Evolutionary conservation across 306 rosid genomes (phyloP), one percentile per base, ranked within the genome.

Genomic region (Sicyos baderoa): DNA sequence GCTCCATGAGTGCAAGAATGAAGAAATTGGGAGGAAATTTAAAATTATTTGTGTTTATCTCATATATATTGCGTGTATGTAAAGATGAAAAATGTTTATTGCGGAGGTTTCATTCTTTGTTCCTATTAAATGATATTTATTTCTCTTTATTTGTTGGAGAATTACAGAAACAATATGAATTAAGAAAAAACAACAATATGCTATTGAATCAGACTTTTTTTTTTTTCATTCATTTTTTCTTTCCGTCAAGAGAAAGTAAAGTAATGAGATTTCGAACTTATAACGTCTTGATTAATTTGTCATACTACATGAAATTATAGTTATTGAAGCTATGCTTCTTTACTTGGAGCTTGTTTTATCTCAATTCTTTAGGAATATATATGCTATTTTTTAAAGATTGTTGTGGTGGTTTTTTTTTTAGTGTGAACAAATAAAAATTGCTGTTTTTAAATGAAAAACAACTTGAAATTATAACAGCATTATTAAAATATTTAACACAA

Each of bases 1-100:
- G 70, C 81, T 83, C 95, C 95, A 87, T 89, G 63, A 72, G 61
- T 78, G 63, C 56, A 75, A 74, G 74, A 53, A 77, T 51, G 54
- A 78, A 11, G 73, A 81, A 19, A 78, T 78, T 76, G 79, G 74
- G 15, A 19, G 54, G 70, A 65, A 44, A 65, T 44, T 66, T 48
- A 9, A 66, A 21, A 23, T 66, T 66, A 14, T 23, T 42, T 15
- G 55, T 11, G 71, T 48, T 66, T 0, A 22, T 25, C 71, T 7
- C 7, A 14, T 66, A 47, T 66, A 66, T 66, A 47, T 65, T 23
- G 6, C 47, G 19, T 19, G 2, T 64, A 16, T 64, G 16, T 48
- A 7, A 18, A 19, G 15, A 18, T 44, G 35, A 44, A 10, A 64
- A 64, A 6, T 71, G 76, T 86, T 85, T 60, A 80, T 68, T 80